Percentiles rank a stretch among this genome's conserved stretches.
These are phyloP conservation scores for Skeletonema costatum DNA, from an alignment of 108 stramenopile species.

Conservation along the genomic window DNA sequence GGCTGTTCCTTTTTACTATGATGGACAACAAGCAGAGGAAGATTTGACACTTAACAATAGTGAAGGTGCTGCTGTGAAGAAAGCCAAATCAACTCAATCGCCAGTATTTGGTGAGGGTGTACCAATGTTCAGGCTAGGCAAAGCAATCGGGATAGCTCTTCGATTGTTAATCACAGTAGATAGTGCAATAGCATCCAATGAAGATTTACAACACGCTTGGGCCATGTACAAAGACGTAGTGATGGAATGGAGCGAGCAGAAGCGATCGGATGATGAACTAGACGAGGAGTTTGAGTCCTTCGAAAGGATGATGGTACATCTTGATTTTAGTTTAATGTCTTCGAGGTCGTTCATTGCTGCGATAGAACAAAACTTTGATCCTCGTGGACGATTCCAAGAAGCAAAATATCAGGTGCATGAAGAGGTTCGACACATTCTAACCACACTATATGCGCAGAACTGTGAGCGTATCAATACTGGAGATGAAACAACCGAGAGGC, in stretches of 20 bases:
- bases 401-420: slow-evolving; percentile 34
- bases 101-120: slow-evolving; percentile 29
- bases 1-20: slow-evolving; percentile 17
- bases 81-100: slow-evolving; percentile 7
- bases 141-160: slow-evolving; percentile 38
- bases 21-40: slow-evolving; percentile 1
- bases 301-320: slow-evolving; percentile 50
- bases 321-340: slow-evolving; percentile 51
- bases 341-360: slow-evolving; percentile 44
- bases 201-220: slow-evolving; percentile 57
- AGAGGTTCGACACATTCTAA: slow-evolving; percentile 36
- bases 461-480: slow-evolving; percentile 46
- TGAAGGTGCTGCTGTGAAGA: slow-evolving; percentile 1
- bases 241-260: slow-evolving; percentile 46
- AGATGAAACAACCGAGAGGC: slow-evolving; percentile 43
- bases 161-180: slow-evolving; percentile 51
- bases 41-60: neutral
- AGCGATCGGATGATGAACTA: slow-evolving; percentile 27
- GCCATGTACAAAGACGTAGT: slow-evolving; percentile 56
- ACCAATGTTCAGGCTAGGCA: slow-evolving; percentile 33
- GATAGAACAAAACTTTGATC: slow-evolving; percentile 66
- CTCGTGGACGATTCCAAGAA: slow-evolving; percentile 30
- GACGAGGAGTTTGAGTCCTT: slow-evolving; percentile 48
- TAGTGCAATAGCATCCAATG: slow-evolving; percentile 41
- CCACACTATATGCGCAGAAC: slow-evolving; percentile 40